Conservation (phyloP, 306 rosid species). For the Ormosia semicastrata region DNA sequence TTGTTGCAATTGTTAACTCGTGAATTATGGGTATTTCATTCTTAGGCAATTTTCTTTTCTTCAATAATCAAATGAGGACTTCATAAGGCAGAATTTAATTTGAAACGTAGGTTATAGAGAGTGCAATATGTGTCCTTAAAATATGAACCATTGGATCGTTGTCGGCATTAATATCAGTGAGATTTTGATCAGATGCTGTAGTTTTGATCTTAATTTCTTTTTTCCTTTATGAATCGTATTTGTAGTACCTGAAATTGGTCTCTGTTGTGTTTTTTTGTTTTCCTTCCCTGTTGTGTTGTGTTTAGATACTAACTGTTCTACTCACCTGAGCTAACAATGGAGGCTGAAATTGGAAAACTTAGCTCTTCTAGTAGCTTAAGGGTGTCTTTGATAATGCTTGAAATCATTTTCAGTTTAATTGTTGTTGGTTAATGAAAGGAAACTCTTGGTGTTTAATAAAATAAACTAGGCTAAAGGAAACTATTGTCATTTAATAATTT, state of each 20-base stretch:
- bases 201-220: not conserved
- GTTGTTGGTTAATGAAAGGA: not conserved
- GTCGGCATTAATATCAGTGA: not conserved
- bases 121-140: not conserved
- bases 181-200: constrained; percentile 4
- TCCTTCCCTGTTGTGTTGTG: not conserved
- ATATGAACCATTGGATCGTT: not conserved
- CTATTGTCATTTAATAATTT: not conserved
- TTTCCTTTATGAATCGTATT: not conserved
- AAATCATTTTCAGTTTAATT: not conserved
- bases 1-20: not conserved
- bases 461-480: not conserved
- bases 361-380: not conserved
- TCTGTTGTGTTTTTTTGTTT: not conserved
- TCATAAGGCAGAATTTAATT: not conserved
- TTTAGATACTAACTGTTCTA: not conserved
- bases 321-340: not conserved
- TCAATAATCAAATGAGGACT: not conserved
- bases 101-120: not conserved
- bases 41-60: not conserved
- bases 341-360: not conserved
- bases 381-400: constrained; percentile 8
- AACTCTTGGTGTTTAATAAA: not conserved
- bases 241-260: constrained; percentile 4
- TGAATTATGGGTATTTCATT: not conserved